phyloP scores from a whole-genome alignment of 2,329 filamentous ascomycete genomes.

The Fusarium metavorans region DNA sequence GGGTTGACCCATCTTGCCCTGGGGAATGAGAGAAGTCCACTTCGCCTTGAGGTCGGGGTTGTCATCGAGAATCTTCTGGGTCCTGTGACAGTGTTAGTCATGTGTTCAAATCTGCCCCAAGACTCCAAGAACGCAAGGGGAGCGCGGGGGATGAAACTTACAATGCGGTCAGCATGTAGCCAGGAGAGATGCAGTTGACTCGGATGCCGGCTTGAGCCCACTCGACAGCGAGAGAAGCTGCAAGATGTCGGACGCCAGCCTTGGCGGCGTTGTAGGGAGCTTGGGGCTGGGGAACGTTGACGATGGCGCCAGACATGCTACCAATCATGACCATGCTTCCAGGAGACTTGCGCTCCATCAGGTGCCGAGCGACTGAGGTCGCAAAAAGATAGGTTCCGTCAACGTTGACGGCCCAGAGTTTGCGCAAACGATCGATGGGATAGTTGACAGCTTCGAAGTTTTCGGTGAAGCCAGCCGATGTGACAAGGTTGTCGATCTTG shows the following conservation, averaged over 20 bases:
- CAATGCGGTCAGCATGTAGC: conserved; percentile 96
- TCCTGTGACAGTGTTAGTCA: conserved; percentile 62
- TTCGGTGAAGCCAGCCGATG: conserved; percentile 96
- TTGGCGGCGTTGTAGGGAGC: conserved; percentile 94
- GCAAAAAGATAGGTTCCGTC: conserved; percentile 93
- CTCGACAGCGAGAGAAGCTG: conserved; percentile 89
- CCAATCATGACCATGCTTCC: conserved; percentile 96
- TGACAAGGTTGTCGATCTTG: conserved; percentile 91
- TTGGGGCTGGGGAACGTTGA: conserved; percentile 96
- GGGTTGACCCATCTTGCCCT: conserved; percentile 92
- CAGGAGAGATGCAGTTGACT: conserved; percentile 94
- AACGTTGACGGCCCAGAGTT: conserved; percentile 95
- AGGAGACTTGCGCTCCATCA: conserved; percentile 82
- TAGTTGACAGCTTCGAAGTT: conserved; percentile 94
- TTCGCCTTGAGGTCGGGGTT: conserved; percentile 90
- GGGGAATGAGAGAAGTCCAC: conserved; percentile 93
- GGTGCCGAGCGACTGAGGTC: conserved; percentile 84
- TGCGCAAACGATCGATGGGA: conserved; percentile 89
- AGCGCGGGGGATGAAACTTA: conserved; percentile 60
- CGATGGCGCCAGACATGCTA: conserved; percentile 93
- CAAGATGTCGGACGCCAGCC: conserved; percentile 90
- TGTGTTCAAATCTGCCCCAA: not conserved
- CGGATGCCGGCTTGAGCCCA: conserved; percentile 91
- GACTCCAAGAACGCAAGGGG: not conserved
- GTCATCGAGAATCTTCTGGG: conserved; percentile 92